These are phyloP conservation scores for Boletellus emodensis DNA, from an alignment of 768 basidiomycete genomes.

Conservation along the genomic window DNA sequence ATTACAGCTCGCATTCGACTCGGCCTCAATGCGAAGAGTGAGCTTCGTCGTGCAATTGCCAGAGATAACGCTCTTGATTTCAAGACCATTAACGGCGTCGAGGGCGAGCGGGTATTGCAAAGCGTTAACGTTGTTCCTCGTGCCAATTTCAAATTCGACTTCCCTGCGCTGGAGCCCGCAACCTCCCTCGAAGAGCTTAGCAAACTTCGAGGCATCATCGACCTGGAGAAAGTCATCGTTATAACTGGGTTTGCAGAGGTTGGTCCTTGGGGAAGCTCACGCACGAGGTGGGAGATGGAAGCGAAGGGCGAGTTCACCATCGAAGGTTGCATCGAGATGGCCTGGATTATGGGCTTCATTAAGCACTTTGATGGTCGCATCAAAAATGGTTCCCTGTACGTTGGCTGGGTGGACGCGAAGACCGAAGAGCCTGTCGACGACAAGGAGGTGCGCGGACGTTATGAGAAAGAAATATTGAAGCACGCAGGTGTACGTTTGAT, in stretches of 20 bases:
- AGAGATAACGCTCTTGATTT: constrained; percentile 96
- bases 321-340: constrained; percentile 98
- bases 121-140: constrained; percentile 91
- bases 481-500: constrained; percentile 94
- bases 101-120: constrained; percentile 89
- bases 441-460: constrained; percentile 91
- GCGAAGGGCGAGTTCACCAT: constrained; percentile 96
- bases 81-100: constrained; percentile 83
- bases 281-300: constrained; percentile 99
- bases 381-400: constrained; percentile 87
- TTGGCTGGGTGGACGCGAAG: constrained; percentile 98
- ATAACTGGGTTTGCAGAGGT: constrained; percentile 97
- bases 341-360: constrained; percentile 99
- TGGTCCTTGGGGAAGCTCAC: constrained; percentile 96
- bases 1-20: constrained; percentile 84
- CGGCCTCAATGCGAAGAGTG: constrained; percentile 79
- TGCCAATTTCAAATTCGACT: constrained; percentile 96
- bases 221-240: constrained; percentile 94
- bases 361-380: constrained; percentile 98
- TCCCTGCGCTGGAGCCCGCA: constrained; percentile 78
- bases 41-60: constrained; percentile 88
- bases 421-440: constrained; percentile 92
- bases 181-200: constrained; percentile 69
- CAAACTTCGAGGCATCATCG: constrained; percentile 82
- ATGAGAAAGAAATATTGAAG: constrained; percentile 88